Evolutionary conservation across 805 yeast species (phyloP).

Genomic region (Pichia californica): DNA sequence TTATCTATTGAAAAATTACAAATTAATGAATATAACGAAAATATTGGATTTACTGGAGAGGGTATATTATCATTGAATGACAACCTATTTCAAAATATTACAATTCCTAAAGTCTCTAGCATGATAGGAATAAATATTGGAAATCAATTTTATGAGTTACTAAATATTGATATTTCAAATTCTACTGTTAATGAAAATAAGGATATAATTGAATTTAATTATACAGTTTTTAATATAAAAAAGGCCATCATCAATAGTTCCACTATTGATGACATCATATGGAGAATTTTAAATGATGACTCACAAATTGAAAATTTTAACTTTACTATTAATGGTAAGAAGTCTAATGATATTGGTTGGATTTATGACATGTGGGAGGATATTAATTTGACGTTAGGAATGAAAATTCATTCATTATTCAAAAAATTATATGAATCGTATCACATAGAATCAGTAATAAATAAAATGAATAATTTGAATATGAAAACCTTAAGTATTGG

Average conservation of each 20-base stretch:
- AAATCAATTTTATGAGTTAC: conserved; percentile 3
- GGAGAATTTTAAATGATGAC: conserved; percentile 7
- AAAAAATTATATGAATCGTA: not conserved
- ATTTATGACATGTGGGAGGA: not conserved
- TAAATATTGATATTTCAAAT: not conserved
- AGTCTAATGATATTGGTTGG: not conserved
- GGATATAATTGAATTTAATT: not conserved
- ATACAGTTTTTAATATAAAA: conserved; percentile 4
- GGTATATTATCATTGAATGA: not conserved
- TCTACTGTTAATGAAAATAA: not conserved
- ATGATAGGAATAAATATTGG: conserved; percentile 4
- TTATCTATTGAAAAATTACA: not conserved
- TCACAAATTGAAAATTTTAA: not conserved
- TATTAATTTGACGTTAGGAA: not conserved
- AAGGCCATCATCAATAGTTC: not conserved
- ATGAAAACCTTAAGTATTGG: not conserved
- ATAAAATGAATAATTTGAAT: not conserved
- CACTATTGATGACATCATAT: conserved; percentile 2
- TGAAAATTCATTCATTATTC: not conserved
- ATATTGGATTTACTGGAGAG: conserved; percentile 3
- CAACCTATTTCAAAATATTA: not conserved
- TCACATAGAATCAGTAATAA: too few species aligned
- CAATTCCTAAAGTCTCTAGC: conserved; percentile 3
- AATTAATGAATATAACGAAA: conserved; percentile 1
- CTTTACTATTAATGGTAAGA: not conserved